phyloP scores from a whole-genome alignment of 371 early-diverging fungal genomes.

The Entomophthora muscae region DNA sequence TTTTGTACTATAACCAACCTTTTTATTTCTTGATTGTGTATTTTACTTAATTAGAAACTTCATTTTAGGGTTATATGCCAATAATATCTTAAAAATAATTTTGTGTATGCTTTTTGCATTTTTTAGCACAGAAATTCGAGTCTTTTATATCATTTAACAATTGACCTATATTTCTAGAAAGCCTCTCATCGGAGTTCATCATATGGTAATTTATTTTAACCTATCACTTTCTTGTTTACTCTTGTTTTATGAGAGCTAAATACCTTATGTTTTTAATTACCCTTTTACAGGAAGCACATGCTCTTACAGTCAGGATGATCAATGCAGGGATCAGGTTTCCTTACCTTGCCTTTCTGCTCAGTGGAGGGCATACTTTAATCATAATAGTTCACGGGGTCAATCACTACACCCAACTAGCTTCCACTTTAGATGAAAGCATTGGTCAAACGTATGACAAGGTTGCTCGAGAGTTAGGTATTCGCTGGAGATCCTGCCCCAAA shows the following conservation, averaged over 20 bases:
- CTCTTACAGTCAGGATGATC: constrained; percentile 39
- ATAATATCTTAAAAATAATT: no score
- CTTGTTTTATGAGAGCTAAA: no score
- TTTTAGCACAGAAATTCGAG: no score
- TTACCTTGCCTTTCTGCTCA: constrained; percentile 52
- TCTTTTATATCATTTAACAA: background rate
- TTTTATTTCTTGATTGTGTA: no score
- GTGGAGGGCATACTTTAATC: constrained; percentile 66
- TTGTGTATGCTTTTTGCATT: no score
- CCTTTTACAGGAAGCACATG: constrained; percentile 42
- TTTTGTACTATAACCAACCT: no score
- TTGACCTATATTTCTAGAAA: constrained; percentile 15
- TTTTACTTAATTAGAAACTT: no score
- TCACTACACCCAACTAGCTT: constrained; percentile 38
- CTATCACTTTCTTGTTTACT: background rate
- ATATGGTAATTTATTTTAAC: constrained; percentile 35
- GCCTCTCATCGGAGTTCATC: constrained; percentile 66
- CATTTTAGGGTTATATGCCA: no score
- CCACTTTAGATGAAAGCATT: constrained; percentile 61
- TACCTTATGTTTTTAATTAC: no score
- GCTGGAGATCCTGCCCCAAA: constrained; percentile 27
- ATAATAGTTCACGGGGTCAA: constrained; percentile 40
- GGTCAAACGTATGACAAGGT: constrained; percentile 74
- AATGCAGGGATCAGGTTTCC: constrained; percentile 36
- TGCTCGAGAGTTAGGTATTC: constrained; percentile 37